Evolutionary conservation across 2,329 filamentous ascomycete genomes (phyloP).

Genomic region (Pseudogymnoascus sp.): DNA sequence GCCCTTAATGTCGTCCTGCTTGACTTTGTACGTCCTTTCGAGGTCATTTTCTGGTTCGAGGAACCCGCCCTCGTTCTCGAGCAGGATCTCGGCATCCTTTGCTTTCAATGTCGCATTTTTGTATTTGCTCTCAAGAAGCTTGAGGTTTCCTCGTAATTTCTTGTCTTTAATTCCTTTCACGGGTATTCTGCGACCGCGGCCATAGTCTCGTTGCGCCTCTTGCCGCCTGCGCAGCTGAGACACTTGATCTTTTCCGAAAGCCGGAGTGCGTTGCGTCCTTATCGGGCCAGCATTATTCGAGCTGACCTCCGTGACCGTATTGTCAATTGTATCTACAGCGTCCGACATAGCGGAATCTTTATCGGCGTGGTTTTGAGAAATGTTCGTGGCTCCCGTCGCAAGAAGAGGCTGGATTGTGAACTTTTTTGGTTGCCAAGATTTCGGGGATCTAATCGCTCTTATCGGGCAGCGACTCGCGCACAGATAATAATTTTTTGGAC

Average conservation of each 20-base stretch:
- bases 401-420: constrained; percentile 8
- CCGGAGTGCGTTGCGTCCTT: constrained; percentile 40
- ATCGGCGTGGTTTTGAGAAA: background rate
- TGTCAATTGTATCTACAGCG: constrained; percentile 12
- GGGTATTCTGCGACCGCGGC: constrained; percentile 68
- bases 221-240: constrained; percentile 37
- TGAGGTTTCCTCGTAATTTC: constrained; percentile 76
- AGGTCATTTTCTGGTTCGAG: constrained; percentile 81
- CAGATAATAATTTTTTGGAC: constrained; percentile 10
- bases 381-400: background rate
- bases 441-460: constrained; percentile 9
- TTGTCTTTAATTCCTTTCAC: constrained; percentile 72
- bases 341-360: constrained; percentile 14
- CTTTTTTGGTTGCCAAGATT: constrained; percentile 10
- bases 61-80: constrained; percentile 79
- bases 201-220: constrained; percentile 69
- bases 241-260: constrained; percentile 27
- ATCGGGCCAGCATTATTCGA: constrained; percentile 47
- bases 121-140: constrained; percentile 71
- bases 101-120: constrained; percentile 72
- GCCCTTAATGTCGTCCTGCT: constrained; percentile 73
- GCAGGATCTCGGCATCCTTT: constrained; percentile 89
- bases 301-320: constrained; percentile 14
- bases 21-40: constrained; percentile 85
- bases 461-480: constrained; percentile 8